Conservation (phyloP, 2,329 filamentous ascomycete genomes). For the Raffaelea ambrosiae region DNA sequence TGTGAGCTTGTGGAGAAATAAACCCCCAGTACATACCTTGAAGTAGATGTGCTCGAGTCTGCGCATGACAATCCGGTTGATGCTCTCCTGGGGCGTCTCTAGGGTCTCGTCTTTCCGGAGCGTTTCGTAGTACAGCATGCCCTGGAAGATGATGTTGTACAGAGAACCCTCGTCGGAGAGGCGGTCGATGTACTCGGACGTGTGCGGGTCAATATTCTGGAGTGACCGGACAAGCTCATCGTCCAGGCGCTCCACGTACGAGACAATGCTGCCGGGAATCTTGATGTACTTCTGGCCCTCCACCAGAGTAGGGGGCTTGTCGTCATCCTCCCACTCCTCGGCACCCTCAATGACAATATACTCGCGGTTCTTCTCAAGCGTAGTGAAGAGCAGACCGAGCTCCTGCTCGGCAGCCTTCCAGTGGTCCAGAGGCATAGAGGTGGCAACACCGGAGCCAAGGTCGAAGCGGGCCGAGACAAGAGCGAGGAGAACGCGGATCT, state of each 20-base stretch:
- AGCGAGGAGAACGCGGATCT: slow-evolving; percentile 83
- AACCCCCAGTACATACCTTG: slow-evolving; percentile 54
- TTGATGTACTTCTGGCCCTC: slow-evolving; percentile 74
- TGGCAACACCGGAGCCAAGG: slow-evolving; percentile 65
- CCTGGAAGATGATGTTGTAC: slow-evolving; percentile 87
- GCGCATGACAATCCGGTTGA: slow-evolving; percentile 91
- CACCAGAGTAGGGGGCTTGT: slow-evolving; percentile 73
- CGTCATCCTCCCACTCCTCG: slow-evolving; percentile 98
- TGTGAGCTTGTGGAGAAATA: slow-evolving; percentile 4
- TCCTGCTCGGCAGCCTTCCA: slow-evolving; percentile 95
- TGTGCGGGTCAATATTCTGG: slow-evolving; percentile 96
- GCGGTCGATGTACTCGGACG: slow-evolving; percentile 95
- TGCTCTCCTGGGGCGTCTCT: slow-evolving; percentile 70
- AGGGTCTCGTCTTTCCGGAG: slow-evolving; percentile 63
- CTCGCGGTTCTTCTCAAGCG: slow-evolving; percentile 70
- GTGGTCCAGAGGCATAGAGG: slow-evolving; percentile 88
- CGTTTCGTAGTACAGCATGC: slow-evolving; percentile 79
- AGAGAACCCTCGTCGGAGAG: slow-evolving; percentile 82
- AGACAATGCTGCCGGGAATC: slow-evolving; percentile 88
- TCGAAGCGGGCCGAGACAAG: slow-evolving; percentile 93
- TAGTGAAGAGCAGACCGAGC: slow-evolving; percentile 65
- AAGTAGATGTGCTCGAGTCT: slow-evolving; percentile 97
- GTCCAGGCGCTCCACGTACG: slow-evolving; percentile 88
- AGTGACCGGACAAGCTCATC: slow-evolving; percentile 97
- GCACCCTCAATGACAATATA: slow-evolving; percentile 84